phyloP scores from a whole-genome alignment of 1,284 basidiomycete genomes.

The Apiotrichum domesticum region DNA sequence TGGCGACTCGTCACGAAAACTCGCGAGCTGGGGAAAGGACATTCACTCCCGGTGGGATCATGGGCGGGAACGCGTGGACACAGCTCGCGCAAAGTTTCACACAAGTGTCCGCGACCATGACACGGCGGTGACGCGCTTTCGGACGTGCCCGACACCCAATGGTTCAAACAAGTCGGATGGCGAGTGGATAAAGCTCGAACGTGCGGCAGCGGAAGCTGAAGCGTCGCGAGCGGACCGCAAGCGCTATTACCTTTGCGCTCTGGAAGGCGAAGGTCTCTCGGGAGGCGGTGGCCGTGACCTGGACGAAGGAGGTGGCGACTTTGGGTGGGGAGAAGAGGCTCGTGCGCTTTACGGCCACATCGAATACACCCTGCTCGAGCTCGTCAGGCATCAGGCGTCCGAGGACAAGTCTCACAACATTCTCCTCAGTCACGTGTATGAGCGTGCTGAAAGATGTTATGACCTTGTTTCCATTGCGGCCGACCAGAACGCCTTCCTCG shows the following conservation, averaged over 20 bases:
- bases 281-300: slow-evolving; percentile 16
- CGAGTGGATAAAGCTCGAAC: slow-evolving; percentile 17
- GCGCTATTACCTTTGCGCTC: slow-evolving; percentile 15
- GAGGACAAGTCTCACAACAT: slow-evolving; percentile 15
- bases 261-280: slow-evolving; percentile 16
- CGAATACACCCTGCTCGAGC: slow-evolving; percentile 13
- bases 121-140: slow-evolving; percentile 7
- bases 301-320: slow-evolving; percentile 15
- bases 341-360: slow-evolving; percentile 18
- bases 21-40: slow-evolving; percentile 17
- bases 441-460: slow-evolving; percentile 12
- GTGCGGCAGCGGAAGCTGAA: slow-evolving; percentile 11
- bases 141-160: slow-evolving; percentile 7
- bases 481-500: slow-evolving; percentile 31
- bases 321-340: slow-evolving; percentile 22
- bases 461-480: slow-evolving; percentile 7
- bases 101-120: slow-evolving; percentile 10
- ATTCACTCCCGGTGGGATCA: slow-evolving; percentile 16
- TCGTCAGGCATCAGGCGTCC: slow-evolving; percentile 18
- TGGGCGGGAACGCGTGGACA: slow-evolving; percentile 16
- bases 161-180: not conserved
- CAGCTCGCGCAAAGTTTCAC: slow-evolving; percentile 14
- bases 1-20: slow-evolving; percentile 9
- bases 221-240: slow-evolving; percentile 13
- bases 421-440: slow-evolving; percentile 10